Evolutionary conservation across 768 basidiomycete genomes (phyloP), one percentile per base, ranked within the genome.

Genomic region (Mycena galopus): DNA sequence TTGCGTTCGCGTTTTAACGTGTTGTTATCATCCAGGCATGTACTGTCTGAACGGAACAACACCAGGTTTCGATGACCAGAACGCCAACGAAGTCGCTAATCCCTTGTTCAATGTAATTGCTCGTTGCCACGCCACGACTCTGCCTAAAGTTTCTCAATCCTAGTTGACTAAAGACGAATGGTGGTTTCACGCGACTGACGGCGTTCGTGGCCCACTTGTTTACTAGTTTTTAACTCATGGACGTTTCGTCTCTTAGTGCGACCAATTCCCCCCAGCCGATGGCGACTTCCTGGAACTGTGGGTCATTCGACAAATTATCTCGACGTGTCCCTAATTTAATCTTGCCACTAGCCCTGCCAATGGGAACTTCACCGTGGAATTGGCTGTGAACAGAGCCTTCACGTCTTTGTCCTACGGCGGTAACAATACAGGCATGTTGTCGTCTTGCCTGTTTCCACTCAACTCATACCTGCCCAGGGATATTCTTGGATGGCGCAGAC

Each of bases 101-200:
- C 85, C 85, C 7, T 67, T 86, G 21, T 85, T 78, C 64, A 73
- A 81, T 74, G 84, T 84, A 65, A 25, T 73, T 12, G 17, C n/a
- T 33, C 44, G 23, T 59, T 35, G 37, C 35, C 39, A 47, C 60
- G 30, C 55, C 2, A 67, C 8, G 11, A 39, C 17, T 44, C 50
- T n/a, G 21, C 39, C 39, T 53, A 21, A 47, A 47, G 7, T n/a
- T 47, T 47, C 14, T 47, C n/a, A n/a, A n/a, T 8, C 29, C 3
- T 53, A 85, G 84, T 61, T 85, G 30, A 78, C 73, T 19, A 78
- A 81, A 65, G 61, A 67, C 0, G 82, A 86, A 64, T 85, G 84
- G 84, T 85, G 84, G 85, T 84, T 86, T 65, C 84, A 86, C 76
- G 84, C 84, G 71, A 61, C 74, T 32, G 78, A 85, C 50, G 76